These are phyloP conservation scores for Plasmodium vinckei DNA, from an alignment of 169 alveolate genomes.

Conservation along the genomic window DNA sequence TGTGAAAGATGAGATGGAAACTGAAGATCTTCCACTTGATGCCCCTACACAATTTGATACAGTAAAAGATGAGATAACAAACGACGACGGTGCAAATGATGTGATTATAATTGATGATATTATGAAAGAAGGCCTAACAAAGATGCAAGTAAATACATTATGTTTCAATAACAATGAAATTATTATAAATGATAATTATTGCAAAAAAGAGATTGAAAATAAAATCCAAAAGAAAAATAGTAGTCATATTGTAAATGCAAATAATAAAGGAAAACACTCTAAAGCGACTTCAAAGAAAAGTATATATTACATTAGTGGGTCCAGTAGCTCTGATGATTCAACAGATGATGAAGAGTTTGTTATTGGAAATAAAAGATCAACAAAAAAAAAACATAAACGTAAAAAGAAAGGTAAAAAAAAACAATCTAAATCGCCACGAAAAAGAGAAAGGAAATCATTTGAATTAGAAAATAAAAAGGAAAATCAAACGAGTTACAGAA, in stretches of 20 bases:
- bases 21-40: too few species aligned
- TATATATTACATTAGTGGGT: neutral
- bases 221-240: conserved; percentile 1
- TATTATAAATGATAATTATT: too few species aligned
- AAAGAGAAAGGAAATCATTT: neutral
- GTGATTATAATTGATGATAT: too few species aligned
- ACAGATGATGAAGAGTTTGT: conserved; percentile 23
- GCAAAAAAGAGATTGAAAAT: neutral
- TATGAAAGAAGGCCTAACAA: too few species aligned
- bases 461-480: neutral
- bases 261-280: neutral
- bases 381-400: conserved; percentile 1
- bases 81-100: too few species aligned
- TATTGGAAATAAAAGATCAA: neutral
- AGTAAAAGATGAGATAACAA: too few species aligned
- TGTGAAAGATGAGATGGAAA: too few species aligned
- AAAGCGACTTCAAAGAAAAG: neutral
- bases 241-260: neutral
- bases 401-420: neutral
- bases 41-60: too few species aligned
- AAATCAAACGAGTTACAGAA: conserved; percentile 1
- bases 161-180: too few species aligned
- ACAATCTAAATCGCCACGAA: neutral
- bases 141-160: too few species aligned
- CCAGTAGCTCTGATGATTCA: conserved; percentile 9